These are phyloP conservation scores for Yamadazyma laniorum DNA, from an alignment of 805 yeast species.

Conservation along the genomic window DNA sequence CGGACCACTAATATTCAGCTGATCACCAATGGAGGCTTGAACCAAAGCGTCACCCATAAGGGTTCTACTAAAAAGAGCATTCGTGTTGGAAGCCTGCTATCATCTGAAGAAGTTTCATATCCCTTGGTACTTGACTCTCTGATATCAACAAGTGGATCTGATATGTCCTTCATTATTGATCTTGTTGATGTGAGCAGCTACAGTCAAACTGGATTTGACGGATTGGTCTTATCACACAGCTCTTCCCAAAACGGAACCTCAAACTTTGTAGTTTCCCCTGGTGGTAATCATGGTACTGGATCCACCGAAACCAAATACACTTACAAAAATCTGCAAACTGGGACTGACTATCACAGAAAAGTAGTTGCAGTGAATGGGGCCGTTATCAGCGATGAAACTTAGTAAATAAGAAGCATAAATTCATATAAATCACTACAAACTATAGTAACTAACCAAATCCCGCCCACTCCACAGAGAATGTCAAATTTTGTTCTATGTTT, in stretches of 20 bases:
- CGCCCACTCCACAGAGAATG: conserved; percentile 89
- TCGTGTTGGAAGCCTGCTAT: background rate
- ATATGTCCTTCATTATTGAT: background rate
- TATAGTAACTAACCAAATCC: conserved; percentile 68
- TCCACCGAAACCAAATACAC: conserved; percentile 29
- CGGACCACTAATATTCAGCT: conserved; percentile 3
- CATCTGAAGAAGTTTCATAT: background rate
- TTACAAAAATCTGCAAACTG: background rate
- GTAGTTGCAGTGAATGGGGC: conserved; percentile 34
- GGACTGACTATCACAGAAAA: conserved; percentile 23
- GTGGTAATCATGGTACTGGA: conserved; percentile 33
- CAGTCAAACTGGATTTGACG: conserved; percentile 16
- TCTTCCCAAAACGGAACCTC: conserved; percentile 33
- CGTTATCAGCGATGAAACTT: background rate
- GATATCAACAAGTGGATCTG: background rate
- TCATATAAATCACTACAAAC: background rate
- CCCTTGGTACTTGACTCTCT: conserved; percentile 1
- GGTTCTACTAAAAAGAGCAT: conserved; percentile 2
- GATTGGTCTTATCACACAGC: conserved; percentile 12
- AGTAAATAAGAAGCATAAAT: background rate
- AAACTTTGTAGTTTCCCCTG: conserved; percentile 19
- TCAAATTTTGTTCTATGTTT: conserved; percentile 1
- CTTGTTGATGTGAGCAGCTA: conserved; percentile 19
- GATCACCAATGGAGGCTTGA: background rate
- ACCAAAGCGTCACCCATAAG: conserved; percentile 1